phyloP scores from a whole-genome alignment of 768 basidiomycete genomes.

The Boletus vinaceobasis region DNA sequence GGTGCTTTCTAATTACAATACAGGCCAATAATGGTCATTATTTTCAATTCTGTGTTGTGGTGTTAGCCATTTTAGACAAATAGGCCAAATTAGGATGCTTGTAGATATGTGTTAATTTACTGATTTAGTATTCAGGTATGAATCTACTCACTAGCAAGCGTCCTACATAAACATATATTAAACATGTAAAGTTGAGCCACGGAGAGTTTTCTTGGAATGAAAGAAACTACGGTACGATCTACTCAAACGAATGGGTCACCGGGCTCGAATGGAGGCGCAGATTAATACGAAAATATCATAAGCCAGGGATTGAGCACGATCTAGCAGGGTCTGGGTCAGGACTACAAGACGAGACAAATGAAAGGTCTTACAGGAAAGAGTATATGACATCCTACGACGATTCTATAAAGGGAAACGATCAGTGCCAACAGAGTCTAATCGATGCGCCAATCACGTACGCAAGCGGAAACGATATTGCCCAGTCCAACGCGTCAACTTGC shows the following conservation, averaged over 20 bases:
- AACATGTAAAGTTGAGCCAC: too few species aligned
- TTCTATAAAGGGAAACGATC: neutral
- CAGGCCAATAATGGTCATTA: too few species aligned
- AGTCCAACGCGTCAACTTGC: constrained; percentile 54
- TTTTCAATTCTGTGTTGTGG: too few species aligned
- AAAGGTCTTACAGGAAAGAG: constrained; percentile 62
- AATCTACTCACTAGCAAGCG: too few species aligned
- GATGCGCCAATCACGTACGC: constrained; percentile 35
- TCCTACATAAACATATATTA: too few species aligned
- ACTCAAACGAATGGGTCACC: neutral
- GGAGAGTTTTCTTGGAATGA: too few species aligned
- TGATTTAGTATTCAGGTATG: too few species aligned
- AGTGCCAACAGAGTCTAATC: neutral
- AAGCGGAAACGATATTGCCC: constrained; percentile 76
- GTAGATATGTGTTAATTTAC: too few species aligned
- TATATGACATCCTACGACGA: constrained; percentile 65
- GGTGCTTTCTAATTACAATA: too few species aligned
- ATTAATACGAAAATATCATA: constrained; percentile 71
- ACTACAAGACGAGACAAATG: constrained; percentile 2
- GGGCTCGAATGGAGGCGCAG: neutral
- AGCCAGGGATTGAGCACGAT: constrained; percentile 87
- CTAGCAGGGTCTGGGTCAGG: constrained; percentile 32
- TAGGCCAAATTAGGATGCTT: too few species aligned
- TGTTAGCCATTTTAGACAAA: too few species aligned
- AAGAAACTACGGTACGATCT: neutral